Conservation (phyloP, 192 early-diverging fungal genomes). For the Entophlyctis helioformis region DNA sequence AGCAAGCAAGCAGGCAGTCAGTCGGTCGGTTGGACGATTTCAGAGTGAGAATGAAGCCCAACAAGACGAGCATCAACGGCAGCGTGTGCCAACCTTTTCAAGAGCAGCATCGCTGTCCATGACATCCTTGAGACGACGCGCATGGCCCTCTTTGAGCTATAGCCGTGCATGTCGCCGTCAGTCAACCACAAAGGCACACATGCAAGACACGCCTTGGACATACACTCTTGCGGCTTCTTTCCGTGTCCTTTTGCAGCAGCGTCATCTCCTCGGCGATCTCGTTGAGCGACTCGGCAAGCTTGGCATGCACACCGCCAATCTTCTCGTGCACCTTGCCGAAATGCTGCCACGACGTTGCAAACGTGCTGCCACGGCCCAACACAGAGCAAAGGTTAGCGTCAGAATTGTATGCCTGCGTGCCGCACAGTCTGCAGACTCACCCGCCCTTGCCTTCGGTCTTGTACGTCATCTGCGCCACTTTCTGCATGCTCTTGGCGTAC, state of each 20-base stretch:
- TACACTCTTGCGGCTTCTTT: constrained; percentile 67
- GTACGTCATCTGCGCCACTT: constrained; percentile 48
- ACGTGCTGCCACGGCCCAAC: constrained; percentile 35
- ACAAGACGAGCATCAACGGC: too few relatives aligned
- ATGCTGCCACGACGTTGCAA: constrained; percentile 61
- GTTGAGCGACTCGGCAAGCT: constrained; percentile 55
- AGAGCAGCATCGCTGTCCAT: constrained; percentile 8
- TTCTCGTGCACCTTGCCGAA: constrained; percentile 74
- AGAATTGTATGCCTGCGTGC: too few relatives aligned
- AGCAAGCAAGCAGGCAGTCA: too few relatives aligned
- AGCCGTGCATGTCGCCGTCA: too few relatives aligned
- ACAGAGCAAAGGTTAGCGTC: neutral
- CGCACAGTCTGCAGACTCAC: constrained; percentile 9
- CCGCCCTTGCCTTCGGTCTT: constrained; percentile 39
- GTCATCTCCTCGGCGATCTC: constrained; percentile 75
- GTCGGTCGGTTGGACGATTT: constrained; percentile 64
- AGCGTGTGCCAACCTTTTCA: too few relatives aligned
- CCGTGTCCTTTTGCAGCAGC: constrained; percentile 62
- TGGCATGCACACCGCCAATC: constrained; percentile 65
- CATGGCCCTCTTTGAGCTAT: neutral
- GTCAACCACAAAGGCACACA: neutral
- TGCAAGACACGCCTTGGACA: too few relatives aligned
- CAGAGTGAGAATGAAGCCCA: constrained; percentile 50
- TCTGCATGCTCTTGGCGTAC: constrained; percentile 69
- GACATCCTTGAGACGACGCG: neutral